These are phyloP conservation scores for Seiridium cupressi DNA, from an alignment of 2,329 filamentous ascomycete genomes.

Conservation along the genomic window DNA sequence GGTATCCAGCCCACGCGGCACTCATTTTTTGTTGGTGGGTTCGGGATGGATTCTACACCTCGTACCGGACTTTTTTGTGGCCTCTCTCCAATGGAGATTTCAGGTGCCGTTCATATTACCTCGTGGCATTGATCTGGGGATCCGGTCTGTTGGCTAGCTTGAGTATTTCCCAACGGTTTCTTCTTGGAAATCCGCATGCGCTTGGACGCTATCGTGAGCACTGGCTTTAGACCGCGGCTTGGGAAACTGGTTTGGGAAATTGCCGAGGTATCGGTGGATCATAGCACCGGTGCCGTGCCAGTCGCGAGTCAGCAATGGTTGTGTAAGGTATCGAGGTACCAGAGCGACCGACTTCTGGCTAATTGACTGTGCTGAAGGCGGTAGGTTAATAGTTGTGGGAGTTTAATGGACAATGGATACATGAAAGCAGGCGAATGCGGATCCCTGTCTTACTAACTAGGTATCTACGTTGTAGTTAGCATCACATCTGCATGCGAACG, in stretches of 20 bases:
- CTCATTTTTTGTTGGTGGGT: slow-evolving; percentile 3
- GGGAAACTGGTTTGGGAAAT: slow-evolving; percentile 2
- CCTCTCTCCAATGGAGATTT: background rate
- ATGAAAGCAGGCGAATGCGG: too few species aligned
- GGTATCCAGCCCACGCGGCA: background rate
- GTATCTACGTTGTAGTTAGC: too few species aligned
- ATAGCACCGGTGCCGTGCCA: slow-evolving; percentile 5
- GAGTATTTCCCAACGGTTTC: slow-evolving; percentile 4
- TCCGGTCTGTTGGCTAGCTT: background rate
- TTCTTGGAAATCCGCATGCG: background rate
- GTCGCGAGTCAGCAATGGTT: background rate
- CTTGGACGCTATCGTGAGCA: background rate
- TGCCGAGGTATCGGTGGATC: slow-evolving; percentile 9
- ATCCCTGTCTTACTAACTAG: too few species aligned
- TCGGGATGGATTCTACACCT: background rate
- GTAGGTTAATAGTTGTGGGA: too few species aligned
- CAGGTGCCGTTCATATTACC: background rate
- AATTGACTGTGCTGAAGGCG: too few species aligned
- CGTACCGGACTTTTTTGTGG: background rate
- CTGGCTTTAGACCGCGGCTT: background rate
- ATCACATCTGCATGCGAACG: too few species aligned
- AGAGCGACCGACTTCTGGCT: too few species aligned
- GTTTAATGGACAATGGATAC: too few species aligned
- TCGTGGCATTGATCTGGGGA: background rate
- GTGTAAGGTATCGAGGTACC: too few species aligned